Evolutionary conservation across 441 rosid genomes (phyloP).

Genomic region (Croton laevigatus): DNA sequence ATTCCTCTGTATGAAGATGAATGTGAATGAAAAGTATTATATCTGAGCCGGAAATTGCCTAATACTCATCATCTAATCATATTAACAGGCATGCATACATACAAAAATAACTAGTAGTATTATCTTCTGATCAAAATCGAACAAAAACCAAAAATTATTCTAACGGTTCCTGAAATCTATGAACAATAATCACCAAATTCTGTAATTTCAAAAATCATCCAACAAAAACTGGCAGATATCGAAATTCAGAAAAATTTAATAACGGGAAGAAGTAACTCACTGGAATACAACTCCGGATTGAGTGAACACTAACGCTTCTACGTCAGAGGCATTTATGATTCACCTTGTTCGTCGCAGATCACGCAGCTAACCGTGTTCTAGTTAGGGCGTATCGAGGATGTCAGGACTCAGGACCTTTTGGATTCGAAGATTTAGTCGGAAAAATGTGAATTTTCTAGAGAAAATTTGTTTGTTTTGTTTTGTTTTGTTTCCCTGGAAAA

Average conservation of each 20-base stretch:
- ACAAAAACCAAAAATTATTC: neutral
- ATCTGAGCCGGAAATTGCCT: no score
- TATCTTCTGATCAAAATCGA: neutral
- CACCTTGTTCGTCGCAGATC: neutral
- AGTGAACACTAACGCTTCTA: neutral
- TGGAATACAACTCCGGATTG: neutral
- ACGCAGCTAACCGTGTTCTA: neutral
- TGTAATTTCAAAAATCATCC: no score
- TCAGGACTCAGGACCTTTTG: neutral
- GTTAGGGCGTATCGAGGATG: neutral
- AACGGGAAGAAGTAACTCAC: neutral
- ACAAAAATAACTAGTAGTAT: neutral
- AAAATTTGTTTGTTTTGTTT: conserved; percentile 7
- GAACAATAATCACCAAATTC: neutral
- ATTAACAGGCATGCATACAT: neutral
- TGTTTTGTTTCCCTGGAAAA: conserved; percentile 14
- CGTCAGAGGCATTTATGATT: neutral
- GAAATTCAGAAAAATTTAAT: neutral
- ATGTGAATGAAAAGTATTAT: no score
- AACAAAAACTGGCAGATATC: neutral
- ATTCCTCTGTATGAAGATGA: no score
- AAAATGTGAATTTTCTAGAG: conserved; percentile 15
- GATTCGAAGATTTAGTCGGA: neutral
- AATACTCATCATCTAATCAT: no score
- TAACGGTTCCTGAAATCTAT: neutral